These are phyloP conservation scores for Protostelium mycophagum DNA, from an alignment of 78 protist genomes.

Conservation along the genomic window DNA sequence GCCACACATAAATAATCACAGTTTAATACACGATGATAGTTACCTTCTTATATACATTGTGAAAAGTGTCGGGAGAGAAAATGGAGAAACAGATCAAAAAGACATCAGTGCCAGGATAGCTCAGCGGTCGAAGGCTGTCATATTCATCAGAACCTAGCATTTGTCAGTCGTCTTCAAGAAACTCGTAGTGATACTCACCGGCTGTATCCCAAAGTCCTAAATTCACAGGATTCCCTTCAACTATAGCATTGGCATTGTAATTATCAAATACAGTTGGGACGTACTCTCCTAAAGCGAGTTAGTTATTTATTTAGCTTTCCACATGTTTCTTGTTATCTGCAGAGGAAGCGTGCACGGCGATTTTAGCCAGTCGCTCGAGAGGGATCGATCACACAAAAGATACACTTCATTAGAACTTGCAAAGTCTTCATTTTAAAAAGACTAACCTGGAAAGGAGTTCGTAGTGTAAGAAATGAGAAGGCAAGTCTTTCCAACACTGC, in stretches of 20 bases:
- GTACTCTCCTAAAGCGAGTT: conserved; percentile 40
- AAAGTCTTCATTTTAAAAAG: too few relatives aligned
- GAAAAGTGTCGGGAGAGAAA: conserved; percentile 34
- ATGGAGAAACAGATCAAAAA: conserved; percentile 51
- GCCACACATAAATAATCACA: neutral
- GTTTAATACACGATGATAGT: neutral
- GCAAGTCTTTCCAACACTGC: conserved; percentile 62
- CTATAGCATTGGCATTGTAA: conserved; percentile 69
- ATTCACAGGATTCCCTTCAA: conserved; percentile 49
- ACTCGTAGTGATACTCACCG: neutral
- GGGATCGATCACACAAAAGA: too few relatives aligned
- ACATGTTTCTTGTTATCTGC: too few relatives aligned
- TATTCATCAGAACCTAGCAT: conserved; percentile 47
- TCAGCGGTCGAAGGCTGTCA: conserved; percentile 51
- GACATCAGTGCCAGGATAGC: conserved; percentile 71
- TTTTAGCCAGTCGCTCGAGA: too few relatives aligned
- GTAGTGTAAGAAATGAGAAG: conserved; percentile 54
- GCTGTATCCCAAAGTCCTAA: conserved; percentile 71
- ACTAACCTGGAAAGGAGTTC: too few relatives aligned
- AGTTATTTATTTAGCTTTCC: too few relatives aligned
- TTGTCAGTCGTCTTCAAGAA: neutral
- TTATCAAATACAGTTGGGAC: conserved; percentile 71
- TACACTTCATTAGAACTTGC: too few relatives aligned
- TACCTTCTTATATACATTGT: conserved; percentile 46
- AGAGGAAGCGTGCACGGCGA: too few relatives aligned